Evolutionary conservation across 1,284 basidiomycete species (phyloP), one percentile per base, ranked within the genome.

Genomic region (Ustilago trichophora): DNA sequence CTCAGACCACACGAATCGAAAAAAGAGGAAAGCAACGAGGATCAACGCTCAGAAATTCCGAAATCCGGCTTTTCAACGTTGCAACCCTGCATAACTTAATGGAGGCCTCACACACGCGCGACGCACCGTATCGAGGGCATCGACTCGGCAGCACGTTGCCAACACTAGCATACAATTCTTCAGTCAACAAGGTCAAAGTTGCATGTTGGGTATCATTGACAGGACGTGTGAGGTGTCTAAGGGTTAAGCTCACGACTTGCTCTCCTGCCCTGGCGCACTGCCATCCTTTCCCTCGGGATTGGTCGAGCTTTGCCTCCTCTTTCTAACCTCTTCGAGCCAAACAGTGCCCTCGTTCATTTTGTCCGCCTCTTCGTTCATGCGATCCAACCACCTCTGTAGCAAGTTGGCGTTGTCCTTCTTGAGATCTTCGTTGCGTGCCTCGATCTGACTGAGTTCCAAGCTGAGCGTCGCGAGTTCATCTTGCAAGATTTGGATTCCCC

Each of bases 381-480:
- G 37, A 40, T 76, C 74, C 18, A 79, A 51, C 76, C 76, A 79
- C 11, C 77, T 88, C 81, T 97, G 92, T 1, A 98, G 85, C 34
- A 98, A 86, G 71, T 90, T 90, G 16, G 94, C 93, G 76, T 98
- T 98, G 83, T 98, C 95, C 76, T 89, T 90, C 52, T 88, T 88
- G 41, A 98, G 86, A 19, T 86, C 89, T 73, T 88, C 85, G 80
- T 96, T 97, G 33, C 91, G 88, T 65, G 92, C 88, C 63, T 92
- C 90, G 33, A 96, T 88, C 78, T 94, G 91, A 38, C 88, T 87
- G 13, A 98, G 87, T 81, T 98, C 95, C 15, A 79, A 57, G 37
- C 69, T 68, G 13, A 78, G 59, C 15, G 74, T 68, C 5, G 67
- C 48, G 38, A 79, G 45, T 32, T 79, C 95, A 83, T 98, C 95